Evolutionary conservation across 2,329 filamentous ascomycete genomes (phyloP), one percentile per base, ranked within the genome.

Genomic region (Botrytis aclada): DNA sequence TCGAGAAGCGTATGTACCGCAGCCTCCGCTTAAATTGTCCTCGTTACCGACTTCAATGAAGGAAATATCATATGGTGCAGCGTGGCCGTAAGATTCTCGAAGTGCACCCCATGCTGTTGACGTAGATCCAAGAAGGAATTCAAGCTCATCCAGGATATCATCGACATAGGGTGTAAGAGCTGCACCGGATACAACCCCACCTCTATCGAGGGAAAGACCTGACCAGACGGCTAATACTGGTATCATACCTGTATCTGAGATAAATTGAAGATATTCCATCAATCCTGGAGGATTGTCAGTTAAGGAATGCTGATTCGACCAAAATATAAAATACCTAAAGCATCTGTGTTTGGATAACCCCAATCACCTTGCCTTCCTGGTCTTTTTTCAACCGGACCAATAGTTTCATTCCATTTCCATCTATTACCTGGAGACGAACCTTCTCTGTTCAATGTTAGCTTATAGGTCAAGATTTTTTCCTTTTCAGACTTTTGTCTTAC

Each of bases 81-180:
- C 80, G 74, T 86, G 84, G 1, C 86, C 86, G 37, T 86, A 81
- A 1, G 82, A 80, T 16, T 83, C 83, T 14, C 86, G 83, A 9
- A 82, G 77, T 18, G 83, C 83, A 25, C 86, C 86, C 75, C 82
- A 85, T 1, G 47, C 73, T 2, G 84, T 86, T 25, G 81, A 81
- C 0, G 81, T 75, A 69, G 82, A 80, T 1, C 85, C 85, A 47
- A 84, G 82, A n/a, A 86, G 78, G 76, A 87, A 87, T 74, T 87
- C 85, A 43, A 88, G 80, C 75, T 87, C 84, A 74, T 87, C 81
- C 41, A 87, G 77, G 5, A 84, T 84, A 72, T 84, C 83, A 10
- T 86, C 79, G 20, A 88, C 80, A 70, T 83, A 86, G 20, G 84
- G 79, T 18, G 82, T 82, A 8, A 82, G 81, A 18, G 83, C 82